Evolutionary conservation across 768 basidiomycete genomes (phyloP).

Genomic region (Auriscalpium microsporum): DNA sequence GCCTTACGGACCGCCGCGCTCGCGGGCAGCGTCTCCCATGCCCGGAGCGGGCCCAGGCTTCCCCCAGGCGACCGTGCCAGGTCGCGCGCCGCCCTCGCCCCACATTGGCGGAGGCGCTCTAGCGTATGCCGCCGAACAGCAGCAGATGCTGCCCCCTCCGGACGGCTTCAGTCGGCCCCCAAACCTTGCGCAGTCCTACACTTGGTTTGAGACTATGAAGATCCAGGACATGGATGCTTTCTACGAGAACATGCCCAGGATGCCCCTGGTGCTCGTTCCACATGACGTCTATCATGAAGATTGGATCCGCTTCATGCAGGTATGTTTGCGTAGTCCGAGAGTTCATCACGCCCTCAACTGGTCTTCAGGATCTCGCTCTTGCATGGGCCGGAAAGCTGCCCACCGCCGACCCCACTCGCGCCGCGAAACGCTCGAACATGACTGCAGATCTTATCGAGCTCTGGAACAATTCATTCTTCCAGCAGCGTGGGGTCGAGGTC

Average conservation of each 20-base stretch:
- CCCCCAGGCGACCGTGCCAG: slow-evolving; percentile 1
- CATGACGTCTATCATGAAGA: slow-evolving; percentile 76
- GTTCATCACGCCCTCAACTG: neutral
- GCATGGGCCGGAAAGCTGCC: slow-evolving; percentile 76
- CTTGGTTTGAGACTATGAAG: slow-evolving; percentile 61
- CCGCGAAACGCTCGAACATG: slow-evolving; percentile 50
- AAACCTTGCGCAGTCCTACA: slow-evolving; percentile 58
- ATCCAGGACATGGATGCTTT: slow-evolving; percentile 74
- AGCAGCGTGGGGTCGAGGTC: slow-evolving; percentile 65
- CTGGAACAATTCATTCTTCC: slow-evolving; percentile 76
- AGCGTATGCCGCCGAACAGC: slow-evolving; percentile 3
- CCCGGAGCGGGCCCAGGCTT: slow-evolving; percentile 6
- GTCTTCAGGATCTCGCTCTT: slow-evolving; percentile 54
- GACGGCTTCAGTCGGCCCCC: slow-evolving; percentile 70
- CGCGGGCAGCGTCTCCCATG: slow-evolving; percentile 10
- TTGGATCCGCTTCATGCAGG: slow-evolving; percentile 75
- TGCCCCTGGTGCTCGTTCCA: slow-evolving; percentile 62
- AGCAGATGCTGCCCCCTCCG: slow-evolving; percentile 35
- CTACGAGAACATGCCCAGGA: slow-evolving; percentile 54
- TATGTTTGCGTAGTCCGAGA: slow-evolving; percentile 24
- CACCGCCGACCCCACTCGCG: slow-evolving; percentile 38
- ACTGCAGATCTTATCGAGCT: slow-evolving; percentile 66
- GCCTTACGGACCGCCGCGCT: slow-evolving; percentile 11
- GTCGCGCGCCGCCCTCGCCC: slow-evolving; percentile 9
- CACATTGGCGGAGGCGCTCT: slow-evolving; percentile 3